A percentile compares a stretch with the other conserved stretches of the same genome.
These are phyloP conservation scores for Immersiella caudata DNA, from an alignment of 495 filamentous ascomycete genomes.

Conservation along the genomic window DNA sequence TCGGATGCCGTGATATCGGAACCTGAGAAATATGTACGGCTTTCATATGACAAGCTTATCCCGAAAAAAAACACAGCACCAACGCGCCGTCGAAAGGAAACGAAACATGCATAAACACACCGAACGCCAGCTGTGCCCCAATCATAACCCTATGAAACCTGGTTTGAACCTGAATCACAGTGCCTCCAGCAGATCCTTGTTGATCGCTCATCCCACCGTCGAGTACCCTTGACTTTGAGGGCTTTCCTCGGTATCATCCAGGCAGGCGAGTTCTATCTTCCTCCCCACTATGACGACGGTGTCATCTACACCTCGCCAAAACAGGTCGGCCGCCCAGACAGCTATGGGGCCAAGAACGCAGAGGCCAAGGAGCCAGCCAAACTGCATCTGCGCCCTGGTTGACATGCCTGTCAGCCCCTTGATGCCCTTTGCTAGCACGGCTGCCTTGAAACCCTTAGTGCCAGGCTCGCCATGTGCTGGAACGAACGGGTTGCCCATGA, in stretches of 20 bases:
- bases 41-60: neutral
- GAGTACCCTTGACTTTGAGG: constrained; percentile 31
- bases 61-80: neutral
- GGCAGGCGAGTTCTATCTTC: constrained; percentile 50
- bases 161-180: neutral
- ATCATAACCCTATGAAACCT: neutral
- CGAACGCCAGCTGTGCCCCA: neutral
- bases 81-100: neutral
- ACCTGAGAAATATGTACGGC: neutral
- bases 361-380: constrained; percentile 56
- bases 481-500: constrained; percentile 40
- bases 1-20: neutral
- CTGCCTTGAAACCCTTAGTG: constrained; percentile 31
- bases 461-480: constrained; percentile 29
- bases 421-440: constrained; percentile 41
- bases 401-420: constrained; percentile 58
- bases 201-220: constrained; percentile 22
- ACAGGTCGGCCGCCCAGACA: constrained; percentile 61
- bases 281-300: constrained; percentile 59
- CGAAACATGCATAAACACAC: neutral
- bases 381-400: constrained; percentile 51
- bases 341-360: constrained; percentile 54
- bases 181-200: neutral
- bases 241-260: constrained; percentile 34
- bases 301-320: constrained; percentile 61